Conservation (phyloP, 108 stramenopile species). For the Craspedostauros australis region DNA sequence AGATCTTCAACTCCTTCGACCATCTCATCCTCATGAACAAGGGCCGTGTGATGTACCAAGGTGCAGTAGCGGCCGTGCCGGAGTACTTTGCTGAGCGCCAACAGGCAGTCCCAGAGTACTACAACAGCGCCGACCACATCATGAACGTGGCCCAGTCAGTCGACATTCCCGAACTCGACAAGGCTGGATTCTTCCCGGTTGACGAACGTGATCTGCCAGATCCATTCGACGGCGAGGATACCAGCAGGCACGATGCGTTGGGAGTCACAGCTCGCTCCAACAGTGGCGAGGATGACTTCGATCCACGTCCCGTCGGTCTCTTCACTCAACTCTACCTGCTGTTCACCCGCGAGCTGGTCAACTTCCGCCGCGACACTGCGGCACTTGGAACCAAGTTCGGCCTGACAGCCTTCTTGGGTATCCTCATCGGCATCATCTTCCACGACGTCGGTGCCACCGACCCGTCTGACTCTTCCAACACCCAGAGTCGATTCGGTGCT, state of each 20-base stretch:
- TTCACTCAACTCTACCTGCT: constrained; percentile 40
- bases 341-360: constrained; percentile 47
- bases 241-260: constrained; percentile 29
- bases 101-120: constrained; percentile 57
- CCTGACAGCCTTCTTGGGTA: constrained; percentile 46
- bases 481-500: constrained; percentile 39
- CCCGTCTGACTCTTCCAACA: constrained; percentile 14
- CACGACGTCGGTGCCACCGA: constrained; percentile 45
- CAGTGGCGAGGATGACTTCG: constrained; percentile 2
- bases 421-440: constrained; percentile 72
- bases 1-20: constrained; percentile 80
- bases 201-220: constrained; percentile 33
- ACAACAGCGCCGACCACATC: constrained; percentile 81
- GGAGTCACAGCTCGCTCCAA: constrained; percentile 15
- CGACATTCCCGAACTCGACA: constrained; percentile 30
- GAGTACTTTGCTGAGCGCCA: constrained; percentile 38
- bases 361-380: constrained; percentile 42
- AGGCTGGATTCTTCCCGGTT: constrained; percentile 42
- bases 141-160: constrained; percentile 58
- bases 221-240: constrained; percentile 21
- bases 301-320: constrained; percentile 28
- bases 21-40: constrained; percentile 67
- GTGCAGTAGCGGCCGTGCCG: constrained; percentile 38
- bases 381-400: constrained; percentile 52
- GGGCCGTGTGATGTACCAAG: constrained; percentile 69